Base-by-base conservation (phyloP, 129 eudicot species). In the Lactuca sativa region DNA sequence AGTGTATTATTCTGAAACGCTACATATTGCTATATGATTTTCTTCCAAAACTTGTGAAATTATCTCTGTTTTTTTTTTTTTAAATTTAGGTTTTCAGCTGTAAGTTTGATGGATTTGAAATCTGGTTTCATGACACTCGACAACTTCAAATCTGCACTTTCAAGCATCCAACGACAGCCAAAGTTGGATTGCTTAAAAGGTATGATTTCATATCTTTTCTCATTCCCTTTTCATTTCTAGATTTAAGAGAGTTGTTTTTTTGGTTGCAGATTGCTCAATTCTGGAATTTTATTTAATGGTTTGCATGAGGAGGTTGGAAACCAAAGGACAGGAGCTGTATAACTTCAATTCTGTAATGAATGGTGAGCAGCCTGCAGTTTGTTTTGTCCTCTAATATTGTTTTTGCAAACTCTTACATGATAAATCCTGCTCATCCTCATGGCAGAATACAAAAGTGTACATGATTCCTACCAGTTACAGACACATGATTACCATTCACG, bases 221-320 rank as follows among this genome's bases (percentile, higher is more conserved):
- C 72, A 31, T 30, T 33, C 31, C 6, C 5, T 14, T 32, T 59
- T 59, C 38, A 17, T 69, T 13, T 48, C 36, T 36, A 6, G 34
- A n/a, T 33, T 49, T 14, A 51, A 44, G 44, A 16, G 25, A 59
- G 36, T 17, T 5, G 15, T 3, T 5, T 17, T 6, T 32, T 44
- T 72, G 31, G 4, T 52, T 60, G 76, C 90, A 93, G 98, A 93
- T 81, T 93, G 98, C 82, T 93, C 98, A 48, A 67, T 86, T 73
- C 64, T 93, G 56, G 95, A 93, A 67, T 88, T 93, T 51, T 89
- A 89, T 72, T 73, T 93, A 16, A 74, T 93, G 78, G 96, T 93
- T 57, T 93, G 95, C 96, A 86, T 93, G 96, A 93, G 78, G 73
- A 82, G 95, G 72, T 64, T 93, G 78, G 97, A 93, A 80, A 78